Evolutionary conservation across 768 basidiomycete genomes (phyloP).

Genomic region (Psilocybe tampanensis): DNA sequence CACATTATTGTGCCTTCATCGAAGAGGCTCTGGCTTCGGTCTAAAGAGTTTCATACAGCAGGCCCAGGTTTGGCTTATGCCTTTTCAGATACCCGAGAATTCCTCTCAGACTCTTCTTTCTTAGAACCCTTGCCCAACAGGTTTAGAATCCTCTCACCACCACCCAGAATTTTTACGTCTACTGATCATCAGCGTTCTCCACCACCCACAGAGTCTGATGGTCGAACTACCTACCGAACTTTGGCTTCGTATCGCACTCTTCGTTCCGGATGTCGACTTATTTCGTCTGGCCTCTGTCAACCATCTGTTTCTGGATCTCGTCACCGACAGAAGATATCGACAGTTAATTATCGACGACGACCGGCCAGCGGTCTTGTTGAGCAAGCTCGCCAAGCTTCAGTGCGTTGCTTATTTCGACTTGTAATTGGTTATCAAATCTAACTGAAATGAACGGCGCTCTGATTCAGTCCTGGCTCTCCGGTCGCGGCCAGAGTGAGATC

Average conservation of each 20-base stretch:
- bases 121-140: neutral
- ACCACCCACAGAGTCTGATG: neutral
- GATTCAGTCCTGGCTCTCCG: slow-evolving; percentile 9
- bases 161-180: neutral
- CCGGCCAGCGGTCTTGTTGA: slow-evolving; percentile 7
- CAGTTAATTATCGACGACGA: slow-evolving; percentile 23
- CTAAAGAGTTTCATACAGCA: too few relatives aligned
- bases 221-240: slow-evolving; percentile 22
- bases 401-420: slow-evolving; percentile 11
- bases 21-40: too few relatives aligned
- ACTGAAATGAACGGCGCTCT: neutral
- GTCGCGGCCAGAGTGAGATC: slow-evolving; percentile 16
- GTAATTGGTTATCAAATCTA: neutral
- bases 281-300: slow-evolving; percentile 16
- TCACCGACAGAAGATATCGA: slow-evolving; percentile 19
- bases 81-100: slow-evolving; percentile 5
- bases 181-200: neutral
- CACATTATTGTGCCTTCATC: too few relatives aligned
- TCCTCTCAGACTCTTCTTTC: slow-evolving; percentile 1
- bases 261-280: slow-evolving; percentile 18
- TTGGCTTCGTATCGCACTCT: slow-evolving; percentile 24
- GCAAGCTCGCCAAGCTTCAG: slow-evolving; percentile 16
- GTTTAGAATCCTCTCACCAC: neutral
- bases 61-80: too few relatives aligned
- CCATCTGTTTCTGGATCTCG: slow-evolving; percentile 18